Conservation (phyloP, 306 rosid genomes). For the Prunus dulcis region DNA sequence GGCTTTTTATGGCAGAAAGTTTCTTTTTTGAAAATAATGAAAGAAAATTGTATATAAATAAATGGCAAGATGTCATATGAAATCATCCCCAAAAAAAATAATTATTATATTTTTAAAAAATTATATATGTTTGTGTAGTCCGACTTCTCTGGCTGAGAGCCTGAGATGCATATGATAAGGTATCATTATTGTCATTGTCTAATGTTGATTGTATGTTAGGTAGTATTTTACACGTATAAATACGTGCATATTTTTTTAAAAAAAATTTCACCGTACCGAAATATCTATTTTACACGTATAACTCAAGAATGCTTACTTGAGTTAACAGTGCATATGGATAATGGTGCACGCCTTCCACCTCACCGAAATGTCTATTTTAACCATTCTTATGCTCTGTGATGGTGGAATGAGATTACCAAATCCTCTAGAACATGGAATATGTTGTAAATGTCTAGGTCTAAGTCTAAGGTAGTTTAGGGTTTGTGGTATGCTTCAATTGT, state of each 20-base stretch:
- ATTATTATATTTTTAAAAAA: not conserved
- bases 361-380: too few relatives aligned
- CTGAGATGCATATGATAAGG: not conserved
- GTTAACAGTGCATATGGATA: too few relatives aligned
- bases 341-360: too few relatives aligned
- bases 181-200: not conserved
- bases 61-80: not conserved
- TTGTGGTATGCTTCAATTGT: not conserved
- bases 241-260: not conserved
- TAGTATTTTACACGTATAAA: not conserved
- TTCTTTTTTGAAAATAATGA: not conserved
- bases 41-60: not conserved
- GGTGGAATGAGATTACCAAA: not conserved
- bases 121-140: not conserved
- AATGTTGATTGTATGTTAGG: not conserved
- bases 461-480: not conserved
- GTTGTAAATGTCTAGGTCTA: not conserved
- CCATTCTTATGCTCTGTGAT: too few relatives aligned
- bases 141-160: not conserved
- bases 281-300: too few relatives aligned
- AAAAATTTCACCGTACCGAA: too few relatives aligned
- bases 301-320: not conserved
- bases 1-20: not conserved
- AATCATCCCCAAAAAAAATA: too few relatives aligned
- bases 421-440: not conserved